Evolutionary conservation across 169 alveolate species (phyloP).

Genomic region (Eimeria tenella): DNA sequence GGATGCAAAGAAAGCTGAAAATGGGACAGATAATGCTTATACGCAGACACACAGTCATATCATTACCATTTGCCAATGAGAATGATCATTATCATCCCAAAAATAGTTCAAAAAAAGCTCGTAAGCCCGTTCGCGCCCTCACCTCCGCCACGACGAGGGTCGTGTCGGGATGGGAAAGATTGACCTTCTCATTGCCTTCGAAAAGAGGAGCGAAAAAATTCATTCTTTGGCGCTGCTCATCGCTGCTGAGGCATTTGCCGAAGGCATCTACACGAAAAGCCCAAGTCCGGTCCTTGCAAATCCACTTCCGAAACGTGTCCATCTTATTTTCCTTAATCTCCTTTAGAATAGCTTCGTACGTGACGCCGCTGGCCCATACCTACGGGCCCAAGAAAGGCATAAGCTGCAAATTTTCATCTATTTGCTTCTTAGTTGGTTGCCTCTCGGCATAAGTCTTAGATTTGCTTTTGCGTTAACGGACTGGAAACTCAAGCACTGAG

Average conservation of each 20-base stretch:
- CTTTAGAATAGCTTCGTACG: constrained; percentile 22
- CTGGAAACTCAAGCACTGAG: no score
- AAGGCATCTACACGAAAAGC: constrained; percentile 69
- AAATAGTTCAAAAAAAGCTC: neutral
- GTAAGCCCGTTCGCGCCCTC: neutral
- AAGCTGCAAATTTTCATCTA: neutral
- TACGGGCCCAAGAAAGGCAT: neutral
- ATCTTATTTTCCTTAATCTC: neutral
- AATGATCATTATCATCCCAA: no score
- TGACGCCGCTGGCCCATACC: constrained; percentile 77
- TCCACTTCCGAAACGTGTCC: neutral
- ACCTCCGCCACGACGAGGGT: constrained; percentile 72
- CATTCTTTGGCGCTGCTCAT: constrained; percentile 21
- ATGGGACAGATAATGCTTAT: no score
- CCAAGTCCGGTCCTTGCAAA: constrained; percentile 53
- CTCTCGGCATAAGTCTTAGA: no score
- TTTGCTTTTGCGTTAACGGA: no score
- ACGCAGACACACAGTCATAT: no score
- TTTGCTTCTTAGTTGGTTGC: no score
- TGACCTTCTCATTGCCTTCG: constrained; percentile 26
- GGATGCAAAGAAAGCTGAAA: no score
- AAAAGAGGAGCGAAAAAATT: constrained; percentile 37
- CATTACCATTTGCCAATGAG: no score
- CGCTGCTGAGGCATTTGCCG: constrained; percentile 41
- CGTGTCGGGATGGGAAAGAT: constrained; percentile 1